Percentiles rank a stretch among this genome's conserved stretches.
Conservation (phyloP, 768 basidiomycete genomes). For the Leccinum fibrillosum region DNA sequence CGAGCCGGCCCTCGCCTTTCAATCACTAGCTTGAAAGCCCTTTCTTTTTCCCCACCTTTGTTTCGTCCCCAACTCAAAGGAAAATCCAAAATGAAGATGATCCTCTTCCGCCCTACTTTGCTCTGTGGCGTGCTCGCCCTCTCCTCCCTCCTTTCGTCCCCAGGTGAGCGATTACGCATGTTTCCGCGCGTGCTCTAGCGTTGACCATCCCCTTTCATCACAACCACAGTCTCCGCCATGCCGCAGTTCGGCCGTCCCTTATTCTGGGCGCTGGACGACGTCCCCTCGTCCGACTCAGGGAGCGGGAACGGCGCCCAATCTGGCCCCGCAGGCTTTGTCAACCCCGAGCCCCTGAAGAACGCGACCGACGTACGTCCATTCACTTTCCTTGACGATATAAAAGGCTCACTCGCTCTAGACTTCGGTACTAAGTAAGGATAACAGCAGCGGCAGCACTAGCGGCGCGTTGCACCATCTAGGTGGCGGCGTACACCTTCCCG, state of each 20-base stretch:
- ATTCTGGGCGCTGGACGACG: conserved; percentile 10
- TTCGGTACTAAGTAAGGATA: neutral
- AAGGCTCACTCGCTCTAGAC: neutral
- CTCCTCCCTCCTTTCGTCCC: conserved; percentile 7
- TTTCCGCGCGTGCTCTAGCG: neutral
- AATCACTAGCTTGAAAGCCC: neutral
- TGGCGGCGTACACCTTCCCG: neutral
- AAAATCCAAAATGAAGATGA: conserved; percentile 16
- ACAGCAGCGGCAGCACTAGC: neutral
- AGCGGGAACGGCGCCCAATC: neutral
- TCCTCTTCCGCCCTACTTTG: conserved; percentile 21
- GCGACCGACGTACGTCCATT: neutral
- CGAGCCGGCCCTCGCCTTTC: conserved; percentile 16
- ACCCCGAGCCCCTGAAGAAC: neutral
- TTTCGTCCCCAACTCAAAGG: neutral
- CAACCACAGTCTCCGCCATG: conserved; percentile 10
- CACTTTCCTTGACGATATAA: neutral
- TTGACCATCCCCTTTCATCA: neutral
- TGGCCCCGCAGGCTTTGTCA: neutral
- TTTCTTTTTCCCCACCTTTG: neutral
- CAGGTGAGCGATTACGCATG: conserved; percentile 11
- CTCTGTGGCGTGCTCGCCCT: conserved; percentile 5
- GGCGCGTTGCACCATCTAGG: conserved; percentile 13
- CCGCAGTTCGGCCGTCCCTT: conserved; percentile 21
- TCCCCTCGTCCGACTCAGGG: neutral